phyloP scores from a whole-genome alignment of 352 stramenopile species.

The Globisporangium paddicum region DNA sequence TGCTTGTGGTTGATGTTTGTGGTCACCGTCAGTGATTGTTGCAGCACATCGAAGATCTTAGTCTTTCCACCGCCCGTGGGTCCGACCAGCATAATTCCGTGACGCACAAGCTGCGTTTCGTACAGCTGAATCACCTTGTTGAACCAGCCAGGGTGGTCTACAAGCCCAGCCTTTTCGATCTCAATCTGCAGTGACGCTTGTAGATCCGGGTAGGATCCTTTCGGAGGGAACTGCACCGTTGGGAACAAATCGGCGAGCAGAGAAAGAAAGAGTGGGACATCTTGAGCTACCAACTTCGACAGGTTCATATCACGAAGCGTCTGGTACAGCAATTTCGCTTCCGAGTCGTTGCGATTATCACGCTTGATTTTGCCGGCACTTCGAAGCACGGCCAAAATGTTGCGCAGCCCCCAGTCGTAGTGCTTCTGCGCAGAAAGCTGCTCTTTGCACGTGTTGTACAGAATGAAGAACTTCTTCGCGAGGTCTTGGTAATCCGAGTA shows the following conservation, averaged over 20 bases:
- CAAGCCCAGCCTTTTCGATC: conserved; percentile 91
- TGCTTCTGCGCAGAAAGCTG: conserved; percentile 91
- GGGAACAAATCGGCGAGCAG: conserved; percentile 97
- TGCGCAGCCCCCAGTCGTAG: conserved; percentile 91
- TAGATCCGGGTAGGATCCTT: conserved; percentile 96
- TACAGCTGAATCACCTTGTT: conserved; percentile 98
- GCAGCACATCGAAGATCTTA: conserved; percentile 95
- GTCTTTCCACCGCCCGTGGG: conserved; percentile 97
- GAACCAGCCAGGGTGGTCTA: conserved; percentile 86
- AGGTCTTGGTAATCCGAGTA: conserved; percentile 93
- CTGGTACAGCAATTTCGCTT: conserved; percentile 86
- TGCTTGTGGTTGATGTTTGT: conserved; percentile 95
- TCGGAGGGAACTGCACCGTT: conserved; percentile 85
- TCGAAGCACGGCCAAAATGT: conserved; percentile 88
- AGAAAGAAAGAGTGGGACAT: conserved; percentile 97
- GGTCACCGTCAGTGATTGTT: conserved; percentile 90
- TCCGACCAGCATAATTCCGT: conserved; percentile 99
- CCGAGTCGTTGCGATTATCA: conserved; percentile 83
- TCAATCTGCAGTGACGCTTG: conserved; percentile 82
- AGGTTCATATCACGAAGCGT: conserved; percentile 97
- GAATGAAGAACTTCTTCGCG: conserved; percentile 90
- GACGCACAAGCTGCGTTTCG: conserved; percentile 96
- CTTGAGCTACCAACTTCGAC: conserved; percentile 97
- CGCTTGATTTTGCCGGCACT: conserved; percentile 91
- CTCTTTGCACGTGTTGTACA: conserved; percentile 91